Evolutionary conservation across 345 rosid species (phyloP), one percentile per base, ranked within the genome.

Genomic region (Aquilaria malaccensis): DNA sequence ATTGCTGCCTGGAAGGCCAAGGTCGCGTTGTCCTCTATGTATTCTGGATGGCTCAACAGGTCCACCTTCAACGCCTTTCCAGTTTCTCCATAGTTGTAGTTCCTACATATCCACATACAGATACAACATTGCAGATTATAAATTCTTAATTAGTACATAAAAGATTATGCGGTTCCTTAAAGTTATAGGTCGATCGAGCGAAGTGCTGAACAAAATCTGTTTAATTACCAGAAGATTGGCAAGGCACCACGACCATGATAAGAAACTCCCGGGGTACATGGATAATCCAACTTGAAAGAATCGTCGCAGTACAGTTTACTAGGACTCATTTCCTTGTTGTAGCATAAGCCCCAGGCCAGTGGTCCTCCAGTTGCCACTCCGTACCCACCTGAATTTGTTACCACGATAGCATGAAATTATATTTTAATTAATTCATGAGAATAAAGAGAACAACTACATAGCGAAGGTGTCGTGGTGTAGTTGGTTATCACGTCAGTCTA

Each of bases 351-450:
- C 96, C 97, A 88, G 5, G 90, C 91, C 72, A 84, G 30, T 55
- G 97, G 97, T 33, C 97, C 96, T 0, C 97, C 97, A 0, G 97
- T 86, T 0, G 94, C 96, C 62, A 91, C 97, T 33, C 96, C 97
- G 51, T 91, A 91, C 13, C 97, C 94, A 70, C 97, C 97, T 90
- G 76, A 41, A 61, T 62, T 33, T 10, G 31, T 29, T n/a, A 4
- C 14, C 22, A 22, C 22, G 22, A 22, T 22, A 22, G 22, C 22
- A 22, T 22, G 22, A 22, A 22, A 22, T 22, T 22, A 22, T 0
- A 22, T 22, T 22, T 22, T 22, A 22, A 1, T 22, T 22, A 22
- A 22, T 2, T 37, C 43, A 37, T 4, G 43, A 37, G 7, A 37
- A 33, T 1, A 2, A 37, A 37, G 7, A 3, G 43, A 37, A 3